These are phyloP conservation scores for Tolypocladium capitatum DNA, from an alignment of 2,329 filamentous ascomycete genomes.

Conservation along the genomic window DNA sequence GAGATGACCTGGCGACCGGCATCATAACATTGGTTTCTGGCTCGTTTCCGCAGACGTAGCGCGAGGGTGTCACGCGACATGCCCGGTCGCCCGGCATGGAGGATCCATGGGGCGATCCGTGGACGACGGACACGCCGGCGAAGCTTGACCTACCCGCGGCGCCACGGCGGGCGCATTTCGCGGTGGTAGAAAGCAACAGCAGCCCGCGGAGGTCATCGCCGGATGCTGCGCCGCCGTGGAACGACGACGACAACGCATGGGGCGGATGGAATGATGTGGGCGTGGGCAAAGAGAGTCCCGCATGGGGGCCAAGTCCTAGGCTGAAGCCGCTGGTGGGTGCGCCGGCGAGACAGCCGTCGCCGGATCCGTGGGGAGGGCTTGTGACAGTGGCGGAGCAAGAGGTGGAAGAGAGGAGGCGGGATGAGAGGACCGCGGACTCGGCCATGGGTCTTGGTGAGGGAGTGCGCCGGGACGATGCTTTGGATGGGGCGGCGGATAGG, in stretches of 20 bases:
- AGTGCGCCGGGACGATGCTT: neutral
- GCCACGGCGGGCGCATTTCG: conserved; percentile 18
- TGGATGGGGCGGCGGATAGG: neutral
- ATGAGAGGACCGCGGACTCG: conserved; percentile 15
- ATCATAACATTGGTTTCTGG: neutral
- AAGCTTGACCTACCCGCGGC: conserved; percentile 21
- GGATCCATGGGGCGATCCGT: conserved; percentile 51
- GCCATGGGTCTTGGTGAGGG: conserved; percentile 14
- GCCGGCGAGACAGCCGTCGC: conserved; percentile 13
- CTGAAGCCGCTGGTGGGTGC: conserved; percentile 13
- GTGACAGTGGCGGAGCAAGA: conserved; percentile 13
- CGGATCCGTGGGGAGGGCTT: conserved; percentile 13
- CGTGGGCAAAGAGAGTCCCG: conserved; percentile 10
- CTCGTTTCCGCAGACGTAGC: neutral
- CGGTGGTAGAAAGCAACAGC: conserved; percentile 7
- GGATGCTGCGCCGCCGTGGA: conserved; percentile 13
- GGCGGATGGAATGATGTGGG: conserved; percentile 23
- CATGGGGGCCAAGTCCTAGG: conserved; percentile 20
- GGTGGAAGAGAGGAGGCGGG: conserved; percentile 5
- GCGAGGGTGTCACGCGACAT: conserved; percentile 13
- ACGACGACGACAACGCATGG: conserved; percentile 18
- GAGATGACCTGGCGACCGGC: neutral
- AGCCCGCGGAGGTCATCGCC: conserved; percentile 12
- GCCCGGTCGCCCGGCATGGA: conserved; percentile 35
- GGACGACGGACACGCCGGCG: conserved; percentile 29